A percentile compares a stretch with the other conserved stretches of the same genome.
phyloP scores from a whole-genome alignment of 2,329 filamentous ascomycete species.

The Talaromyces marneffei region DNA sequence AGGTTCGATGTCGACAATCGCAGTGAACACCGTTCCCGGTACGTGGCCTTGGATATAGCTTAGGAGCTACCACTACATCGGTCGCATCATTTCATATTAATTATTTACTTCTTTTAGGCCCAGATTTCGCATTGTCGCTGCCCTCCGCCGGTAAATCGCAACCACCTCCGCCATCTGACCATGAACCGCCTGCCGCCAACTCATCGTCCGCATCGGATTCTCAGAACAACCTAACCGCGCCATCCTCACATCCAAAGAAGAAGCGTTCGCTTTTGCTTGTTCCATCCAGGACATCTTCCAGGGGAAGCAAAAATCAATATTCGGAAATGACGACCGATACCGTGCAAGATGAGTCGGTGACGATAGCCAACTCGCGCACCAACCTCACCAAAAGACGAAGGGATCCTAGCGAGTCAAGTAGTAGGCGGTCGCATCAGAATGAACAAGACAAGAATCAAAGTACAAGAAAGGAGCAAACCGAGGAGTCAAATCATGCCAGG shows the following conservation, averaged over 20 bases:
- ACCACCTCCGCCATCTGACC: constrained; percentile 7
- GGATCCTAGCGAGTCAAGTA: constrained; percentile 64
- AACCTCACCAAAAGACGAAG: constrained; percentile 59
- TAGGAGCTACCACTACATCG: background rate
- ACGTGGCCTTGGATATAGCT: background rate
- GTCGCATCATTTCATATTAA: background rate
- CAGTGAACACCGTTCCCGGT: constrained; percentile 9
- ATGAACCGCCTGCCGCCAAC: constrained; percentile 11
- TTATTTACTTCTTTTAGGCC: constrained; percentile 5
- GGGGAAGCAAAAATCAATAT: constrained; percentile 30
- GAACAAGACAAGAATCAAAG: constrained; percentile 30
- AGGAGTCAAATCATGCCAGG: constrained; percentile 29
- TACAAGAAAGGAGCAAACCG: constrained; percentile 28
- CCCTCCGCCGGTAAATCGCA: constrained; percentile 13
- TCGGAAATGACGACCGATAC: constrained; percentile 30
- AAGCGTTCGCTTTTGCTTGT: constrained; percentile 33
- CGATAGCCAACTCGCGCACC: constrained; percentile 59
- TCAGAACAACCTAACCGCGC: constrained; percentile 13
- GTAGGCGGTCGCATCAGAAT: constrained; percentile 34
- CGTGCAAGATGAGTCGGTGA: constrained; percentile 43
- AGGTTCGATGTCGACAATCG: constrained; percentile 29
- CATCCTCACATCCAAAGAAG: constrained; percentile 28
- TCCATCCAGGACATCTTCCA: constrained; percentile 36
- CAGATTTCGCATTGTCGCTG: constrained; percentile 14
- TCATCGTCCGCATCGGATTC: constrained; percentile 11